Conservation (phyloP, 768 basidiomycete species). For the Pulveroboletus sp. region DNA sequence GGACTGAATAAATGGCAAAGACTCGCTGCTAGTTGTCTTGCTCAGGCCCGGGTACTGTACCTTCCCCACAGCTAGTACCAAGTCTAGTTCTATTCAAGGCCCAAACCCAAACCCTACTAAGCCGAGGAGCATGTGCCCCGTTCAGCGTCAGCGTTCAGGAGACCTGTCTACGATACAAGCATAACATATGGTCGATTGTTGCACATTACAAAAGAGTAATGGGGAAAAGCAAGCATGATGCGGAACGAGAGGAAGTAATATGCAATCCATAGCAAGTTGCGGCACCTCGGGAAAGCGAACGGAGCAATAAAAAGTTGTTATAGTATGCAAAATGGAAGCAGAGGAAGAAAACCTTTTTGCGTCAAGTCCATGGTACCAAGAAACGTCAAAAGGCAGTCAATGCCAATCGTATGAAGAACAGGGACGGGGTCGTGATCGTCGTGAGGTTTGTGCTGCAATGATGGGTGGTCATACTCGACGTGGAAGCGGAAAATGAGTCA, state of each 20-base stretch:
- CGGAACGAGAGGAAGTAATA: conserved; percentile 16
- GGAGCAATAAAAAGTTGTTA: conserved; percentile 16
- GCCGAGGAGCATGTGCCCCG: neutral
- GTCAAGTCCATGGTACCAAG: conserved; percentile 22
- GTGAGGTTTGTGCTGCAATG: conserved; percentile 9
- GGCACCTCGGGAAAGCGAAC: conserved; percentile 9
- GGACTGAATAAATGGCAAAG: too few relatives aligned
- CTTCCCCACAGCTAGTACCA: neutral
- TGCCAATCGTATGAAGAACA: conserved; percentile 14
- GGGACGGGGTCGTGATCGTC: conserved; percentile 16
- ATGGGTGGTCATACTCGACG: neutral
- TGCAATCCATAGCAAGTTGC: conserved; percentile 29
- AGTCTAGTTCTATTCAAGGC: neutral
- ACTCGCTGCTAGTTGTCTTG: too few relatives aligned
- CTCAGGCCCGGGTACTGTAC: too few relatives aligned
- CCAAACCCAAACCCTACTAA: neutral
- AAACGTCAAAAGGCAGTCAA: conserved; percentile 26
- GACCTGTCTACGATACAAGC: conserved; percentile 29
- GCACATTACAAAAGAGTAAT: conserved; percentile 21
- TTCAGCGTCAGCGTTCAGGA: conserved; percentile 7
- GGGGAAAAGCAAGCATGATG: conserved; percentile 11
- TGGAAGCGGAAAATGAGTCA: conserved; percentile 6
- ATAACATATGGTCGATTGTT: conserved; percentile 15
- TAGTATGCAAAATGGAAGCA: conserved; percentile 17
- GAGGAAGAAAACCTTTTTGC: neutral